Conservation (phyloP, 108 stramenopile species). For the Cyclotella choctawhatcheeana region DNA sequence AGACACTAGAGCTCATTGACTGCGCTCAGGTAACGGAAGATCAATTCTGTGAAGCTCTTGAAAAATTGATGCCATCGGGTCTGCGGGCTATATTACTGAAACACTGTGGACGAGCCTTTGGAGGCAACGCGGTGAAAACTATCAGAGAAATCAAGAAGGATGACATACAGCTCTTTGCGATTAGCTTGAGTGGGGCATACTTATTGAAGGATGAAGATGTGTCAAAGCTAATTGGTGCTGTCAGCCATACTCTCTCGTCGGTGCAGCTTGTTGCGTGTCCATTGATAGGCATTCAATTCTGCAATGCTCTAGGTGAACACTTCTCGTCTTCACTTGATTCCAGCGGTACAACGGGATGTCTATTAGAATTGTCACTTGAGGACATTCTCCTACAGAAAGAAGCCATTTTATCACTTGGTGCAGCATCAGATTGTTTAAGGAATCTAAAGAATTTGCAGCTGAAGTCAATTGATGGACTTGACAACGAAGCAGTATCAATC, state of each 20-base stretch:
- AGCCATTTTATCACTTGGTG: slow-evolving; percentile 44
- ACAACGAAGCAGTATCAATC: slow-evolving; percentile 61
- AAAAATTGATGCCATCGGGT: slow-evolving; percentile 48
- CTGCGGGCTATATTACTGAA: slow-evolving; percentile 65
- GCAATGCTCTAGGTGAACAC: slow-evolving; percentile 49
- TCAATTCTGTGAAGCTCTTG: slow-evolving; percentile 41
- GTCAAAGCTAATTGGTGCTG: slow-evolving; percentile 57
- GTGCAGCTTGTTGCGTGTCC: slow-evolving; percentile 80
- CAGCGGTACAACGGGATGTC: slow-evolving; percentile 1
- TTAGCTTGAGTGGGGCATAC: slow-evolving; percentile 82
- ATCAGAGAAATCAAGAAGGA: slow-evolving; percentile 35
- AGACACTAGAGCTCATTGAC: slow-evolving; percentile 77
- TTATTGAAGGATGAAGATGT: slow-evolving; percentile 71
- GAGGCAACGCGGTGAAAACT: slow-evolving; percentile 58
- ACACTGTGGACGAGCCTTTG: slow-evolving; percentile 83
- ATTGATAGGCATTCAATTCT: slow-evolving; percentile 59
- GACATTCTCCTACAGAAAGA: slow-evolving; percentile 60
- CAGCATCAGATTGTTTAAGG: slow-evolving; percentile 44
- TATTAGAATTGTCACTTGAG: slow-evolving; percentile 75
- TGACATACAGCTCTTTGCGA: slow-evolving; percentile 55
- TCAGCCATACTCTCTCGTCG: slow-evolving; percentile 60
- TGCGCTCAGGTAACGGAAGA: slow-evolving; percentile 77
- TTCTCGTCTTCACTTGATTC: slow-evolving; percentile 26
- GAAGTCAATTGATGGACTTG: slow-evolving; percentile 48
- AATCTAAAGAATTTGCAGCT: slow-evolving; percentile 71